Conservation (phyloP, 768 basidiomycete species). For the Ramaria rubella region DNA sequence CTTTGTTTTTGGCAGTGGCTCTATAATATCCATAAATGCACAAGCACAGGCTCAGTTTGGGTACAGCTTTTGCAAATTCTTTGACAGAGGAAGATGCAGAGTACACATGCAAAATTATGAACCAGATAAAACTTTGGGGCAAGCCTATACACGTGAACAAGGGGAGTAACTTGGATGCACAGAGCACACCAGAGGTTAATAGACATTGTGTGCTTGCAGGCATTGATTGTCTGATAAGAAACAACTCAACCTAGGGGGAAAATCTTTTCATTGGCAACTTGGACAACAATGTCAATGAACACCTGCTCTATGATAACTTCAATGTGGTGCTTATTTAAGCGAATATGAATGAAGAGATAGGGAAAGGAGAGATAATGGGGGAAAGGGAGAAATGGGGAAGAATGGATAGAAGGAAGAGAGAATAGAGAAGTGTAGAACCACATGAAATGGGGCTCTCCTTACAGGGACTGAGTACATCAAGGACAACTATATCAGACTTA, state of each 20-base stretch:
- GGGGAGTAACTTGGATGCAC: conserved; percentile 37
- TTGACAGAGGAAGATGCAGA: conserved; percentile 99
- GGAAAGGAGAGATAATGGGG: too few species aligned
- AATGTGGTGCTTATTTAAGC: too few species aligned
- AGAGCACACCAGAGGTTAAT: not conserved
- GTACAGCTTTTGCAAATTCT: conserved; percentile 99
- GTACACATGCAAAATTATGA: conserved; percentile 99
- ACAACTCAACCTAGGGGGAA: conserved; percentile 94
- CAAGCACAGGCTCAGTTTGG: conserved; percentile 98
- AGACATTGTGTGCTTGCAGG: conserved; percentile 42
- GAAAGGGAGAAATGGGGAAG: too few species aligned
- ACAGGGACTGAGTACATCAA: too few species aligned
- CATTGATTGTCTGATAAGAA: conserved; percentile 98
- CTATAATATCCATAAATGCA: too few species aligned
- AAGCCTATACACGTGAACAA: conserved; percentile 99
- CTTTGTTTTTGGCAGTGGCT: too few species aligned
- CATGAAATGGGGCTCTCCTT: too few species aligned
- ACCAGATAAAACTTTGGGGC: conserved; percentile 98
- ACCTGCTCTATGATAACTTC: conserved; percentile 90
- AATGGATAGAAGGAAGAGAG: too few species aligned
- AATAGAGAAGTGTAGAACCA: too few species aligned
- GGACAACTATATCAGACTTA: too few species aligned
- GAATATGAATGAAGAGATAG: too few species aligned
- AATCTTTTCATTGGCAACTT: conserved; percentile 95
- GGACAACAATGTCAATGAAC: conserved; percentile 93